Evolutionary conservation across 306 rosid genomes (phyloP), one percentile per base, ranked within the genome.

Genomic region (Hippophae tibetana): DNA sequence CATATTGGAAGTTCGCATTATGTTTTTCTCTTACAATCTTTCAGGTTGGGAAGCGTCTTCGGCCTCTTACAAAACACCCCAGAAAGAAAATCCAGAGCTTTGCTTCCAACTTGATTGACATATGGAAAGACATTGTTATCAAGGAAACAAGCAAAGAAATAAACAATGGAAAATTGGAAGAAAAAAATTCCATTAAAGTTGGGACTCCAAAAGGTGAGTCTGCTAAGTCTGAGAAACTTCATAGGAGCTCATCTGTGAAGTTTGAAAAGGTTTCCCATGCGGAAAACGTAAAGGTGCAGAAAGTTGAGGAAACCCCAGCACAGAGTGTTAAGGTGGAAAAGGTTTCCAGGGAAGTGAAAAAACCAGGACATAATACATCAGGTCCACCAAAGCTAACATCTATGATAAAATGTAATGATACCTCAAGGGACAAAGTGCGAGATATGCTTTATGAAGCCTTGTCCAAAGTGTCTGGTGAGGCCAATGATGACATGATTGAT

Each of bases 11-110:
- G 7, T 69, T 65, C 54, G 54, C 46, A 59, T 57, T 70, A 57
- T 18, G 23, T 13, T 23, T 43, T 69, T 57, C 47, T 14, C 45
- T n/a, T 62, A n/a, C 3, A 2, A 25, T 13, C 47, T 64, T 72
- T 59, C 78, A 93, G 97, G 99, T 93, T 52, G 99, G 99, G 9
- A 93, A 86, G 74, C 94, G 72, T 52, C 94, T 93, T 38, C 81
- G 87, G 57, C 78, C 69, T 63, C 90, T 93, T 54, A 89, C 94
- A 1, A 93, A 86, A 38, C 99, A 93, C 76, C 94, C 94, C 6
- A 80, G 74, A 61, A 78, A 75, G 87, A 88, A 79, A 66, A 93
- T 93, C 45, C 84, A 77, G 72, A 65, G 76, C 6, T 74, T 84
- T 77, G 89, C 95, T 44, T n/a, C 65, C 50, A 82, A 73, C 64